Evolutionary conservation across 139 green algal genomes (phyloP).

Genomic region (Pycnococcus provasolii): DNA sequence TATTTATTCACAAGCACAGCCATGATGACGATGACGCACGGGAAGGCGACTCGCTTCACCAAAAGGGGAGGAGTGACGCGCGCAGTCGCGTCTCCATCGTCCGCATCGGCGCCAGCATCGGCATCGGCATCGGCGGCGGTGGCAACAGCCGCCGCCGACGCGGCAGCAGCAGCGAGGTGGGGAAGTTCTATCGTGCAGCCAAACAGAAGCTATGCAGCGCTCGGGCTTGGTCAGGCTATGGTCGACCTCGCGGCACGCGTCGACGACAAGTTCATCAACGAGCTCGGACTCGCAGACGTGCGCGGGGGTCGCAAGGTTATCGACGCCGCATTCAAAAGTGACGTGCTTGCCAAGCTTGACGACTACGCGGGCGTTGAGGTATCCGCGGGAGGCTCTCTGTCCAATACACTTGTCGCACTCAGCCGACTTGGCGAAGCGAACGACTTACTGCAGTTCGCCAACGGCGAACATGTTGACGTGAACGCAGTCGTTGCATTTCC

Average conservation of each 20-base stretch:
- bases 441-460: not conserved
- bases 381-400: conserved; percentile 65
- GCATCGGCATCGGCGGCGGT: too few species aligned
- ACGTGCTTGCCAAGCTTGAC: conserved; percentile 21
- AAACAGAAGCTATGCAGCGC: too few species aligned
- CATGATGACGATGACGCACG: too few species aligned
- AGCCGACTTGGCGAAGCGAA: conserved; percentile 46
- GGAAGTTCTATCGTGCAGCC: too few species aligned
- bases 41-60: too few species aligned
- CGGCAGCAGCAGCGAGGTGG: too few species aligned
- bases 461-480: not conserved
- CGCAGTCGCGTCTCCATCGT: too few species aligned
- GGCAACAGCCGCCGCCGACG: too few species aligned
- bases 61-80: too few species aligned
- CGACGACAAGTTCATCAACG: conserved; percentile 7
- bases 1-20: too few species aligned
- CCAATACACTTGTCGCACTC: conserved; percentile 79
- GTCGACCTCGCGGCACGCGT: not conserved
- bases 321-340: conserved; percentile 18
- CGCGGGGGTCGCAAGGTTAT: conserved; percentile 26
- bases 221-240: not conserved
- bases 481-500: too few species aligned
- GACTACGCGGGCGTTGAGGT: conserved; percentile 40
- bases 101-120: too few species aligned
- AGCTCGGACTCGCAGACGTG: not conserved